These are phyloP conservation scores for Smittium mucronatum DNA, from an alignment of 371 early-diverging fungal genomes.

Conservation along the genomic window DNA sequence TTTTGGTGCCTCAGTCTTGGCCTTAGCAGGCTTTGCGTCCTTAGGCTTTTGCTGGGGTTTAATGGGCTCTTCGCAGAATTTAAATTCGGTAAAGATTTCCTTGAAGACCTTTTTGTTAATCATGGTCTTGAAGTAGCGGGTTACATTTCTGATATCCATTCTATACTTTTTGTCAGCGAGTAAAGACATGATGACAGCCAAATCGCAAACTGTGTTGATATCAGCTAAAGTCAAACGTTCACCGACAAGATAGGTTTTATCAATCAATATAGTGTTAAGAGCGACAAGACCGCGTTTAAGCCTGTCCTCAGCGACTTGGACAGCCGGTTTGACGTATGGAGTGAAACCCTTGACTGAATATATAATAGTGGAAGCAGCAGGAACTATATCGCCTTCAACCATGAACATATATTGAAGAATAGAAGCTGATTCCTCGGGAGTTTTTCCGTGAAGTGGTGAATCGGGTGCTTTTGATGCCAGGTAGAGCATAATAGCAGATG, in stretches of 20 bases:
- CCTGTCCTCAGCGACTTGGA: slow-evolving; percentile 51
- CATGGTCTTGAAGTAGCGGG: slow-evolving; percentile 76
- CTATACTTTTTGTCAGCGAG: slow-evolving; percentile 55
- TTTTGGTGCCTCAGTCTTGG: slow-evolving; percentile 22
- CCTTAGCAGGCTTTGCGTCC: slow-evolving; percentile 34
- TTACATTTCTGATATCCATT: slow-evolving; percentile 62
- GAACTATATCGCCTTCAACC: slow-evolving; percentile 46
- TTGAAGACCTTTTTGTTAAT: slow-evolving; percentile 69
- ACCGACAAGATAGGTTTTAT: slow-evolving; percentile 82
- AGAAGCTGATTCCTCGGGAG: slow-evolving; percentile 52
- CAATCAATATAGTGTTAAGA: slow-evolving; percentile 58
- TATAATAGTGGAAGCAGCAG: slow-evolving; percentile 42
- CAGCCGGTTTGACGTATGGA: slow-evolving; percentile 50
- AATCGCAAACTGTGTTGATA: slow-evolving; percentile 49
- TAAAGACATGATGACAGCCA: slow-evolving; percentile 44
- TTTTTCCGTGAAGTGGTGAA: slow-evolving; percentile 26
- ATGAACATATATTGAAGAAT: slow-evolving; percentile 68
- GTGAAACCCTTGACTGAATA: slow-evolving; percentile 50
- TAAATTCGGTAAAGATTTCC: slow-evolving; percentile 47
- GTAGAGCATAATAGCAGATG: slow-evolving; percentile 79
- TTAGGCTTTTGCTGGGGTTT: slow-evolving; percentile 29
- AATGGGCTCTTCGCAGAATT: slow-evolving; percentile 37
- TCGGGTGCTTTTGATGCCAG: slow-evolving; percentile 35
- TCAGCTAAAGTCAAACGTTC: slow-evolving; percentile 84
- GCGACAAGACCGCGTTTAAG: slow-evolving; percentile 45